phyloP scores from a whole-genome alignment of 805 yeast species.

The Saitoella complicata region DNA sequence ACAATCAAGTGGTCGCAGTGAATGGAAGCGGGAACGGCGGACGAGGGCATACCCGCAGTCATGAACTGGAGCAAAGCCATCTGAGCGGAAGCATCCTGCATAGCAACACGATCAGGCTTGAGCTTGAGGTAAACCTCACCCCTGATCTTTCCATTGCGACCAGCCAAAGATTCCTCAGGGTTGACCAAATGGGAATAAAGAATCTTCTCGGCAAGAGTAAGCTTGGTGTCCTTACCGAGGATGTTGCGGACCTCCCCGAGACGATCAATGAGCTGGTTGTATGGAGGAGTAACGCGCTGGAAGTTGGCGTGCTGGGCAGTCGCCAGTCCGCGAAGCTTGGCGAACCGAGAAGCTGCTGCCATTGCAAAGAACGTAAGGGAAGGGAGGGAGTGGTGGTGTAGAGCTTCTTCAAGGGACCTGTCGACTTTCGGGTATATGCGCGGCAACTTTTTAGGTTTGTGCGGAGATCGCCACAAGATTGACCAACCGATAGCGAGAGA shows the following conservation, averaged over 20 bases:
- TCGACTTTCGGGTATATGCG: no score
- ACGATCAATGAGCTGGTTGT: conserved; percentile 27
- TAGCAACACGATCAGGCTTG: conserved; percentile 95
- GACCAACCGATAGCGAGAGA: no score
- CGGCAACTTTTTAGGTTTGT: no score
- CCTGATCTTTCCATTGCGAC: conserved; percentile 26
- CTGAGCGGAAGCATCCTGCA: conserved; percentile 98
- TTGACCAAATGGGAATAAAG: conserved; percentile 88
- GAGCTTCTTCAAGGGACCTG: no score
- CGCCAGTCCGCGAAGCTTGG: conserved; percentile 17
- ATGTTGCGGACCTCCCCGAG: conserved; percentile 47
- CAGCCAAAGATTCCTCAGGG: conserved; percentile 45
- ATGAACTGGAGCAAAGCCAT: conserved; percentile 94
- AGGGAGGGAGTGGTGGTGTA: no score
- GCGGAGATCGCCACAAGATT: no score
- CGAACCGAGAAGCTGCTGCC: conserved; percentile 28
- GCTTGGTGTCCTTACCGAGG: conserved; percentile 46
- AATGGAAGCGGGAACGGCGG: conserved; percentile 88
- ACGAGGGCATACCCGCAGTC: conserved; percentile 84
- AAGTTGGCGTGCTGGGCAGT: conserved; percentile 19
- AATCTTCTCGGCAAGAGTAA: conserved; percentile 90
- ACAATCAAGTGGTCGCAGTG: conserved; percentile 97
- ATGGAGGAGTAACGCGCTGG: conserved; percentile 66
- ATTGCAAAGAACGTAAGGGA: no score
- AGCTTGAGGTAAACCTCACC: conserved; percentile 84